Percentiles rank a stretch among this genome's conserved stretches.
phyloP scores from a whole-genome alignment of 371 early-diverging fungal genomes.

The Apophysomyces ossiformis region DNA sequence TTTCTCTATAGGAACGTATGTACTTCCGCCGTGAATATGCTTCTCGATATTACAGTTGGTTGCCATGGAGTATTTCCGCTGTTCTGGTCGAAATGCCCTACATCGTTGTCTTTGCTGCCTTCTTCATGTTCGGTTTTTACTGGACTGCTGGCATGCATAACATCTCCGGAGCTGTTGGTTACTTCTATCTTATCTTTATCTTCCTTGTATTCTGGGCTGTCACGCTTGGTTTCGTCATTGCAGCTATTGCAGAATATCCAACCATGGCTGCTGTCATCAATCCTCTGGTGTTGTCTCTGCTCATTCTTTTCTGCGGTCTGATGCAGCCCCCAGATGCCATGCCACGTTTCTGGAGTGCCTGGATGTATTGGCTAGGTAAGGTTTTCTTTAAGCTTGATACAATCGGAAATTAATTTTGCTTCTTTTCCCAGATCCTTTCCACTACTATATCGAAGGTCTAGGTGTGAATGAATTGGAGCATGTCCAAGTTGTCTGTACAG shows the following conservation, averaged over 20 bases:
- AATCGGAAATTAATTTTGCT: neutral
- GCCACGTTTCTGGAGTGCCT: constrained; percentile 70
- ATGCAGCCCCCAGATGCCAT: constrained; percentile 59
- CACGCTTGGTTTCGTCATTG: constrained; percentile 67
- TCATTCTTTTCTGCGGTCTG: constrained; percentile 67
- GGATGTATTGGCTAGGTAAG: constrained; percentile 67
- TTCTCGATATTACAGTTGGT: constrained; percentile 70
- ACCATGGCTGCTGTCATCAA: constrained; percentile 64
- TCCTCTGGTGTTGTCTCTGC: constrained; percentile 63
- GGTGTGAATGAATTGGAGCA: constrained; percentile 64
- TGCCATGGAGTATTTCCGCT: constrained; percentile 58
- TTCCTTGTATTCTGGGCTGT: constrained; percentile 59
- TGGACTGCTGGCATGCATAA: constrained; percentile 64
- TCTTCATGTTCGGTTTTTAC: constrained; percentile 63
- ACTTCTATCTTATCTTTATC: constrained; percentile 59
- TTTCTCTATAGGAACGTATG: constrained; percentile 63
- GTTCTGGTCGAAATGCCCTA: constrained; percentile 61
- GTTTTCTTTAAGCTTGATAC: neutral
- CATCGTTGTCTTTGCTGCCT: constrained; percentile 48
- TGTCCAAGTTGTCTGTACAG: constrained; percentile 50
- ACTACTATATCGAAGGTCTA: constrained; percentile 73
- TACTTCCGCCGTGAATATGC: constrained; percentile 71
- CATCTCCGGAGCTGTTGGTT: constrained; percentile 47
- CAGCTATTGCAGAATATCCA: constrained; percentile 61
- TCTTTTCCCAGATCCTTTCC: constrained; percentile 52